Percentiles rank a stretch among this genome's conserved stretches.
Conservation (phyloP, 768 basidiomycete genomes). For the Mycena crocata region DNA sequence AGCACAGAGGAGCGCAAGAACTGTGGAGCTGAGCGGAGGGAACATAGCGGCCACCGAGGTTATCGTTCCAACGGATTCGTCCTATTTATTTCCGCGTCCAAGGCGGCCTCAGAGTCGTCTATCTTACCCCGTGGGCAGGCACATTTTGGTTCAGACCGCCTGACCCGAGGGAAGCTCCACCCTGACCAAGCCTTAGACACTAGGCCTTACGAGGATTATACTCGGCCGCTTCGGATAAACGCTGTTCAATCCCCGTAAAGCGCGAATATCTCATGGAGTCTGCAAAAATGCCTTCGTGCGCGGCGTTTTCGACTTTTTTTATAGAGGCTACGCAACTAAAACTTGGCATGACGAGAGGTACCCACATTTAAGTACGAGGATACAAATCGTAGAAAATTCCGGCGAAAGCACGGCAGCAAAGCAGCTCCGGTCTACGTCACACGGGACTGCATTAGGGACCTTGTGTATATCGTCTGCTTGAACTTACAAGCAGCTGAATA, state of each 20-base stretch:
- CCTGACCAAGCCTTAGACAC: background rate
- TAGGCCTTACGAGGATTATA: conserved; percentile 4
- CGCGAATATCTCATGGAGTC: background rate
- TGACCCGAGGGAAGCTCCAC: background rate
- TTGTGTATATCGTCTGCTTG: too few species aligned
- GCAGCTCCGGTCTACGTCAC: too few species aligned
- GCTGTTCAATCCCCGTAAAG: background rate
- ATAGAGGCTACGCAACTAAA: background rate
- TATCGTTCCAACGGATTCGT: background rate
- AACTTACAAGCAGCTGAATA: too few species aligned
- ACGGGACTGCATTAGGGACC: too few species aligned
- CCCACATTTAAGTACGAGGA: conserved; percentile 3
- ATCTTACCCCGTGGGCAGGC: background rate
- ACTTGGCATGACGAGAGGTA: background rate
- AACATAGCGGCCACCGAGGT: conserved; percentile 19
- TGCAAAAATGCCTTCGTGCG: background rate
- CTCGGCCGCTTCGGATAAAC: background rate
- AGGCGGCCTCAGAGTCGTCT: background rate
- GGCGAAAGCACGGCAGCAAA: conserved; percentile 20
- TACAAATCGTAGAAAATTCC: conserved; percentile 4
- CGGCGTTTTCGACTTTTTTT: background rate
- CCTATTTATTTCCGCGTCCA: conserved; percentile 38
- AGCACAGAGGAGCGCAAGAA: conserved; percentile 36
- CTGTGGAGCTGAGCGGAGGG: conserved; percentile 30
- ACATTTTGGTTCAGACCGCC: conserved; percentile 6